Evolutionary conservation across 371 early-diverging fungal species (phyloP), one percentile per base, ranked within the genome.

Genomic region (Apophysomyces sp.): DNA sequence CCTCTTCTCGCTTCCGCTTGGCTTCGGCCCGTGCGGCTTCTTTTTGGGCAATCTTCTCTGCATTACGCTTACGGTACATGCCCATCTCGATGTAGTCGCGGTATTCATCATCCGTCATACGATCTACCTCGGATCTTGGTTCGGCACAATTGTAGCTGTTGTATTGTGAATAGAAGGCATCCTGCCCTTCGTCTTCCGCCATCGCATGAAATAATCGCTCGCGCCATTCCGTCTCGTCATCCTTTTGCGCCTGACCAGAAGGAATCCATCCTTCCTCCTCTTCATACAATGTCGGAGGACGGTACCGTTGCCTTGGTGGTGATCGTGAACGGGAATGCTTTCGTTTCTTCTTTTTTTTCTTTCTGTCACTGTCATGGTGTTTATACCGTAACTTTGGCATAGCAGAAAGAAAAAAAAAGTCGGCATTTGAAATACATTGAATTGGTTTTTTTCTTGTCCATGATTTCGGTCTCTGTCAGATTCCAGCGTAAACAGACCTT

Each of bases 101-200:
- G 57, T 81, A 71, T 18, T 74, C 74, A 61, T 81, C 81, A 51
- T 81, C 78, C 2, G 72, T 67, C 81, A 81, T 76, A 3, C 21
- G 26, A 34, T 52, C 24, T 11, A 37, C 12, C 37, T 29, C 49
- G 2, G 36, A 36, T 11, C 30, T 13, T 59, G 57, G 37, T 39
- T 18, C 26, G 55, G 15, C n/a, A 8, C 30, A 27, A 36, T 13
- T 13, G 28, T 77, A 67, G 7, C 55, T 24, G 16, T 66, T 39
- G 30, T 73, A 80, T 26, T 64, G 64, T 0, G 65, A 39, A 52
- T 63, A 68, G 56, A 71, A 74, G 9, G 73, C 62, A 62, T 80
- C 77, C 52, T 68, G 67, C 2, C 74, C 76, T 62, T 81, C 81
- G 49, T 81, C 81, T 0, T 76, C 74, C 37, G 68, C 67, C 81